Conservation (phyloP, 164 flowering plant genomes). For the Macadamia integrifolia region DNA sequence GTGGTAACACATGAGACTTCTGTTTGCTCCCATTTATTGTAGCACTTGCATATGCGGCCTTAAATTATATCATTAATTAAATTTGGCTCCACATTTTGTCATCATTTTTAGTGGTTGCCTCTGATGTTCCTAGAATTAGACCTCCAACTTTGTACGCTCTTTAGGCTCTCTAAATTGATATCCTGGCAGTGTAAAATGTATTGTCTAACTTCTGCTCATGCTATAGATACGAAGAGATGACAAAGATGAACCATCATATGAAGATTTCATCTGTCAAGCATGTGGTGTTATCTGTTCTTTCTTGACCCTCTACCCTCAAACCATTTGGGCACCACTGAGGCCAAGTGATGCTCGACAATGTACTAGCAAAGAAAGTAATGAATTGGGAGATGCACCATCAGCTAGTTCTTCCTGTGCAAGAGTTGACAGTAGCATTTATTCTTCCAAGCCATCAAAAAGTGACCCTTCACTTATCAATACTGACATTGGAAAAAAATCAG, state of each 20-base stretch:
- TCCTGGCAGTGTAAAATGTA: no score
- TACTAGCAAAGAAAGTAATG: slow-evolving; percentile 29
- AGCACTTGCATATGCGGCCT: no score
- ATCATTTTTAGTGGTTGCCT: no score
- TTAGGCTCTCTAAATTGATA: neutral
- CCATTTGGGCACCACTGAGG: slow-evolving; percentile 38
- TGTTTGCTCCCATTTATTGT: no score
- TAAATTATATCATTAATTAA: no score
- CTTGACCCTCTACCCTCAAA: slow-evolving; percentile 59
- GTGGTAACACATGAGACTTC: no score
- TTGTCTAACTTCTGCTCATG: slow-evolving; percentile 2
- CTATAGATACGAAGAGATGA: slow-evolving; percentile 87
- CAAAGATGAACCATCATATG: slow-evolving; percentile 85
- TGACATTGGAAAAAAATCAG: slow-evolving; percentile 17
- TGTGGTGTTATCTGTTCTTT: slow-evolving; percentile 66
- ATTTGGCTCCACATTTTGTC: no score
- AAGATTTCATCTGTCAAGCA: slow-evolving; percentile 77
- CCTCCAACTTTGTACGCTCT: no score
- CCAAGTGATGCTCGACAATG: slow-evolving; percentile 21
- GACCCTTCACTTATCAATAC: slow-evolving; percentile 8
- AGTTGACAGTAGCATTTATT: neutral
- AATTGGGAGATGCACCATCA: slow-evolving; percentile 22
- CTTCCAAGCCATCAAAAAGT: slow-evolving; percentile 11
- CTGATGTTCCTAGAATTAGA: no score
- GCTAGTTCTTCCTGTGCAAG: neutral